phyloP scores from a whole-genome alignment of 1,139 yeast species.

The Hanseniaspora gamundiae region DNA sequence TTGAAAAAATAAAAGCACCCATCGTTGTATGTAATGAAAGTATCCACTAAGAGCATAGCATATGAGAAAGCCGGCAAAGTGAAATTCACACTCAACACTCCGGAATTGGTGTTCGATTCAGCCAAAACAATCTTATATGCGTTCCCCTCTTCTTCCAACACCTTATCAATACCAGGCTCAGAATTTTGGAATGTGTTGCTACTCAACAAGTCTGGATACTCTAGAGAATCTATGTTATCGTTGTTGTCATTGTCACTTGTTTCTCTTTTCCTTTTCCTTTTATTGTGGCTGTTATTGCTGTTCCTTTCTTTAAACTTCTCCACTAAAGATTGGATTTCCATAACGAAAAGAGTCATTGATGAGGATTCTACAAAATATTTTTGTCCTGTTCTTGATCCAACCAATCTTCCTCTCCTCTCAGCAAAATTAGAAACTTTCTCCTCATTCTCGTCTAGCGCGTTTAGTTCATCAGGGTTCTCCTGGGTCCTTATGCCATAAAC shows the following conservation, averaged over 20 bases:
- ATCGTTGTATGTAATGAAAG: slow-evolving; percentile 67
- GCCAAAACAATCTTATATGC: slow-evolving; percentile 60
- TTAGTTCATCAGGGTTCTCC: not conserved
- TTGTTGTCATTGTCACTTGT: not conserved
- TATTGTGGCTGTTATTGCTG: no score
- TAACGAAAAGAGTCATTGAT: slow-evolving; percentile 68
- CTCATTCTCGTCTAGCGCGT: slow-evolving; percentile 10
- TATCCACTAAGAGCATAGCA: slow-evolving; percentile 63
- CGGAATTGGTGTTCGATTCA: slow-evolving; percentile 56
- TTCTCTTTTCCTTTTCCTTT: no score
- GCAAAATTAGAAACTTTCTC: slow-evolving; percentile 56
- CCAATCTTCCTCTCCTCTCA: slow-evolving; percentile 56
- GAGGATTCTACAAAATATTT: slow-evolving; percentile 68
- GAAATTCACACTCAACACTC: slow-evolving; percentile 46
- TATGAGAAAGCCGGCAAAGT: slow-evolving; percentile 67
- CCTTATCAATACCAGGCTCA: slow-evolving; percentile 15
- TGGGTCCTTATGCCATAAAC: no score
- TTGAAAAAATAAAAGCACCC: slow-evolving; percentile 82
- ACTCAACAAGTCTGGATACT: slow-evolving; percentile 3
- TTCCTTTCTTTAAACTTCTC: slow-evolving; percentile 15
- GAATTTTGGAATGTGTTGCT: not conserved
- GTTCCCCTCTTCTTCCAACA: slow-evolving; percentile 60
- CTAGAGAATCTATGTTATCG: not conserved
- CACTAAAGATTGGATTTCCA: slow-evolving; percentile 51
- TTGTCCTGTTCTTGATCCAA: slow-evolving; percentile 65